Evolutionary conservation across 2,329 filamentous ascomycete species (phyloP), one percentile per base, ranked within the genome.

Genomic region (Aspergillus sp.): DNA sequence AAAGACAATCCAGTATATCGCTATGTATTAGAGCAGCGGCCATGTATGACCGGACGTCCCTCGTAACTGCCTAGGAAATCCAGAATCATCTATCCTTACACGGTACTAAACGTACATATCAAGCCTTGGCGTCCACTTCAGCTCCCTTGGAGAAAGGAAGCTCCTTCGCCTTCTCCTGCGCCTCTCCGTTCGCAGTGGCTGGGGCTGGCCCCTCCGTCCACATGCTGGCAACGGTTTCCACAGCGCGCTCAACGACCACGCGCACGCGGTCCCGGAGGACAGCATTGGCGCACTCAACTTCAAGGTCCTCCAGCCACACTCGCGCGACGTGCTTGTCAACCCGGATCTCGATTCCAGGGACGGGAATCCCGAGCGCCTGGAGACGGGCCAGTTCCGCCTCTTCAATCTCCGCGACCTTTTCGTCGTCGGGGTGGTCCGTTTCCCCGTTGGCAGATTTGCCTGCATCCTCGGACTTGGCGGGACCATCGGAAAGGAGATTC

Each of bases 231-330:
- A 92, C 89, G 21, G 91, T 89, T 76, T 97, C 92, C 3, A 93
- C 87, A 0, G 89, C 92, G 60, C 91, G 81, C 71, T 97, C 93
- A 10, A 97, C 89, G 7, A 99, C 91, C 1, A 90, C 91, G 62
- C 88, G 83, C 4, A 99, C 89, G 53, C 94, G 81, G 70, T 96
- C 93, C 44, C 86, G 86, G 65, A 96, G 83, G 16, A 90, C 84
- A 58, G 85, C 84, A 58, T 91, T 91, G 50, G 76, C 76, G 70
- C 91, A 95, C 72, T 97, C 94, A 4, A 99, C 89, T 62, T 96
- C 91, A 42, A 97, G 73, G 61, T 89, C 85, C 78, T 97, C 94
- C 36, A 99, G 77, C 92, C 93, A 97, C 5, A 99, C 87, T 56
- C 85, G 88, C 5, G 93, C 94, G 49, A 88, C 80, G 74, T 91